phyloP scores from a whole-genome alignment of 1,139 yeast species.

The Lodderomyces beijingensis region DNA sequence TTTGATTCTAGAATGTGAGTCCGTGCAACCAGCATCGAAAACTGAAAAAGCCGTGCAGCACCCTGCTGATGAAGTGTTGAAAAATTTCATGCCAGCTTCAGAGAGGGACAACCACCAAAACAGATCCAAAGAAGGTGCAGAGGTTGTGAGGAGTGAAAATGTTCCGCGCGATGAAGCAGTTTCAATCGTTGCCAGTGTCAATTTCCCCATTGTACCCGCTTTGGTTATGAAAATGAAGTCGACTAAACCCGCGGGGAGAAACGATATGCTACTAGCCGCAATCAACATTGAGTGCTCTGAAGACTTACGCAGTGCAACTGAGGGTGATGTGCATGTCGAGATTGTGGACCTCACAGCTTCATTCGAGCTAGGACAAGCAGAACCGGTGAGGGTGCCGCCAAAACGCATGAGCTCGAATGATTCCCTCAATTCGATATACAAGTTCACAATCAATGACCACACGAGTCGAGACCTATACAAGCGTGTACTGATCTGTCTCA shows the following conservation, averaged over 20 bases:
- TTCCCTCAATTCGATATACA: slow-evolving; percentile 43
- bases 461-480: neutral
- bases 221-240: slow-evolving; percentile 57
- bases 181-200: too few relatives aligned
- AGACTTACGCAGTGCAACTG: slow-evolving; percentile 2
- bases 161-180: neutral
- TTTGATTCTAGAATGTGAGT: neutral
- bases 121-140: too few relatives aligned
- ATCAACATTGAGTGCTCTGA: slow-evolving; percentile 52
- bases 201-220: too few relatives aligned
- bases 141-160: too few relatives aligned
- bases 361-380: slow-evolving; percentile 32
- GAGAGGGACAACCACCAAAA: too few relatives aligned
- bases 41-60: too few relatives aligned
- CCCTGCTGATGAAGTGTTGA: too few relatives aligned
- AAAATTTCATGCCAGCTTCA: too few relatives aligned
- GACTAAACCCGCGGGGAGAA: slow-evolving; percentile 53
- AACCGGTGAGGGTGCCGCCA: too few relatives aligned
- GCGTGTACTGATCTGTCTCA: neutral
- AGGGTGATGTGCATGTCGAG: slow-evolving; percentile 8
- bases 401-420: slow-evolving; percentile 17
- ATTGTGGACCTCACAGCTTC: slow-evolving; percentile 41
- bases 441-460: slow-evolving; percentile 29
- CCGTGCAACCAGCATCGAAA: neutral
- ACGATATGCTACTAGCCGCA: slow-evolving; percentile 48